These are phyloP conservation scores for Debaryomyces psychrophilus DNA, from an alignment of 1,139 yeast genomes.

Conservation along the genomic window DNA sequence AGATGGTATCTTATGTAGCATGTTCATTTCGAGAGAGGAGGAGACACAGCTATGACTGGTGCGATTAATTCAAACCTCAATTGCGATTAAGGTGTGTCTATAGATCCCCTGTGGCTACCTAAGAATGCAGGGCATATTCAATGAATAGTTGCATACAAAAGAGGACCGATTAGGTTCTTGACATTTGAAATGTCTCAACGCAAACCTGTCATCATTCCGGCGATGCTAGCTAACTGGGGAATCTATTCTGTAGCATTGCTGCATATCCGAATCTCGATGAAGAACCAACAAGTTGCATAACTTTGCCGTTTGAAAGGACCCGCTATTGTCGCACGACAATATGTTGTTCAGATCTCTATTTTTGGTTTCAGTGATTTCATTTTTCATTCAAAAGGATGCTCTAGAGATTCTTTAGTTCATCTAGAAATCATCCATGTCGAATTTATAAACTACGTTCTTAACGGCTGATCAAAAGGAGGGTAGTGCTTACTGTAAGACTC, in stretches of 20 bases:
- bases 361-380: slow-evolving; percentile 15
- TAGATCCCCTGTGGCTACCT: background rate
- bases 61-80: background rate
- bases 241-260: background rate
- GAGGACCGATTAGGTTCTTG: background rate
- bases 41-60: background rate
- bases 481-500: background rate
- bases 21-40: slow-evolving; percentile 6
- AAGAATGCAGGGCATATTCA: slow-evolving; percentile 6
- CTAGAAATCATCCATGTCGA: slow-evolving; percentile 13
- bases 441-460: slow-evolving; percentile 2
- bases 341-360: background rate
- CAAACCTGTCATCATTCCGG: slow-evolving; percentile 12
- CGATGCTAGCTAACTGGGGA: background rate
- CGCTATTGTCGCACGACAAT: background rate
- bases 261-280: background rate
- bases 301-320: background rate
- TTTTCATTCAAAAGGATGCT: slow-evolving; percentile 7
- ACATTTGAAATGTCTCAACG: background rate
- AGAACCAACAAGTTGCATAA: background rate
- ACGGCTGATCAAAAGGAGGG: background rate
- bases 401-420: background rate
- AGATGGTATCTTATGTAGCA: background rate
- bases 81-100: background rate
- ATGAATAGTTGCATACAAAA: slow-evolving; percentile 1